These are phyloP conservation scores for Echium plantagineum DNA, from an alignment of 257 asterid genomes.

Conservation along the genomic window DNA sequence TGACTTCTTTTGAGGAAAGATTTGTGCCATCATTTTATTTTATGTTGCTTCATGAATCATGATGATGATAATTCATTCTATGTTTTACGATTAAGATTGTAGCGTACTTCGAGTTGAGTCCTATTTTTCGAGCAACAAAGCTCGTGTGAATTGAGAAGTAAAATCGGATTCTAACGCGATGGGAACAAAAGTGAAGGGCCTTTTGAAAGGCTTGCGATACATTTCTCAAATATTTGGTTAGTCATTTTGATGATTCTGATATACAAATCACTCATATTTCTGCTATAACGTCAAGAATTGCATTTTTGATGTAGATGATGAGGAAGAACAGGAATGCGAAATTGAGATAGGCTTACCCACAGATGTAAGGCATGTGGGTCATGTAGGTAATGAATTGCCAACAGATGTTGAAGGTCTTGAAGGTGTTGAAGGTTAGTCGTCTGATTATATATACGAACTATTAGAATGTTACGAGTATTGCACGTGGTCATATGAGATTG, in stretches of 20 bases:
- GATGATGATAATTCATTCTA: no score
- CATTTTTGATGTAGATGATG: slow-evolving; percentile 46
- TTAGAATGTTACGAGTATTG: no score
- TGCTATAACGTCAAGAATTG: background rate
- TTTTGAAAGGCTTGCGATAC: slow-evolving; percentile 85
- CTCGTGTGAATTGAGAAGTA: slow-evolving; percentile 1
- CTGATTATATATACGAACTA: no score
- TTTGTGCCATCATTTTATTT: background rate
- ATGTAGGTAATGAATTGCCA: no score
- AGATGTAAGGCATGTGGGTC: slow-evolving; percentile 97
- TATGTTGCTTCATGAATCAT: no score
- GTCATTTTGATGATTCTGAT: slow-evolving; percentile 5
- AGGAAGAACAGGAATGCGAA: slow-evolving; percentile 49
- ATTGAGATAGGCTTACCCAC: slow-evolving; percentile 87
- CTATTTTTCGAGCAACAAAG: slow-evolving; percentile 16
- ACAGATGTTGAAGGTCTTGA: no score
- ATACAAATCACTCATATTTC: background rate
- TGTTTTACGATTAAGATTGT: slow-evolving; percentile 15
- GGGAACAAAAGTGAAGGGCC: slow-evolving; percentile 80
- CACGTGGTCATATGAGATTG: no score
- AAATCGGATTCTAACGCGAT: slow-evolving; percentile 6
- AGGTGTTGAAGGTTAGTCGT: slow-evolving; percentile 64
- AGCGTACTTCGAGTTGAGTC: slow-evolving; percentile 13
- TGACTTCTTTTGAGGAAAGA: background rate
- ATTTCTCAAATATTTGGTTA: slow-evolving; percentile 89